Base-by-base conservation (phyloP, 495 filamentous ascomycete genomes). In the Penicillium ochrochloron region DNA sequence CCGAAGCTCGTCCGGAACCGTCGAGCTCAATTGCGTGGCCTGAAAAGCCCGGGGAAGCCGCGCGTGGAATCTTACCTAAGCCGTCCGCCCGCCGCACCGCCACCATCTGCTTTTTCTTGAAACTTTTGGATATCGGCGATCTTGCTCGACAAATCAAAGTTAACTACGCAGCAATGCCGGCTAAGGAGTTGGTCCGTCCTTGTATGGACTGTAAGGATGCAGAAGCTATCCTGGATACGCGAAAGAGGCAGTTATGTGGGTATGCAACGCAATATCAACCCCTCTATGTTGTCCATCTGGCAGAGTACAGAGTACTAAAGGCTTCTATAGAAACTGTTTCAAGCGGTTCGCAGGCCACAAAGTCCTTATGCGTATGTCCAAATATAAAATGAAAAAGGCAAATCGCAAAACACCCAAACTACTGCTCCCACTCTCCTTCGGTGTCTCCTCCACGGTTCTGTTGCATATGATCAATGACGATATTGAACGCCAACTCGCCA, bases 401-500 rank as follows among this genome's bases (percentile, higher is more conserved):
- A 67, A 25, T 11, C n/a, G 73, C 50, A 69, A 74, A 48, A 54
- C 75, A 35, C 77, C 82, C 54, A 85, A 81, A 55, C 81, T 96
- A 29, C 80, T 97, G 3, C 76, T 98, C 15, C 91, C 92, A 1
- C 68, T 97, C 5, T 97, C 93, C 2, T 87, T 92, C 64, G 95
- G 96, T 0, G 80, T 91, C 3, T 95, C 90, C 10, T 97, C 94
- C 0, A 83, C 88, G n/a, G 82, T 85, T 9, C 78, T 99, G 25
- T 76, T 98, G 33, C 85, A 93, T 70, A 81, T 97, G 19, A 78
- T 98, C 19, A 83, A 90, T 68, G 70, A 82, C 42, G 91, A 92
- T 69, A 75, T 92, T 39, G 77, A 85, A 63, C 78, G 73, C 34
- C 88, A 91, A 74, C 78, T 80, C 4, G 72, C 80, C 33, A 83